phyloP scores from a whole-genome alignment of 1,284 basidiomycete species.

The Earliella scabrosa region DNA sequence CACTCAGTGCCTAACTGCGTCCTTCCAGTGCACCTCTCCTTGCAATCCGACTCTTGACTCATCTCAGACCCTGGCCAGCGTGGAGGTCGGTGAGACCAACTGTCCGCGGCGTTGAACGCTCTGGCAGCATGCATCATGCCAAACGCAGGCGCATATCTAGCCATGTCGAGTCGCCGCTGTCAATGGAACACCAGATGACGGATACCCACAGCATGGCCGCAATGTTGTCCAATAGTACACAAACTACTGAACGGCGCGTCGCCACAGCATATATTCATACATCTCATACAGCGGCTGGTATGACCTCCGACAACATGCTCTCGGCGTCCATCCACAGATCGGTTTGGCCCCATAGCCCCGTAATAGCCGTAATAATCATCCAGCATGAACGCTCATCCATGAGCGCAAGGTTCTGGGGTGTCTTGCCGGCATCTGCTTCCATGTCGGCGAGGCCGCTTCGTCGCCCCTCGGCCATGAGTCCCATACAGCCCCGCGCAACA shows the following conservation, averaged over 20 bases:
- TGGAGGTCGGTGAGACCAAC: too few relatives aligned
- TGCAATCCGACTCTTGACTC: not conserved
- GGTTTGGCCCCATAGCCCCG: constrained; percentile 82
- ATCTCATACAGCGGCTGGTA: not conserved
- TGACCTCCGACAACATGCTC: constrained; percentile 29
- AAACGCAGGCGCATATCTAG: too few relatives aligned
- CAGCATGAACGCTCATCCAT: constrained; percentile 75
- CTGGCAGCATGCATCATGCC: too few relatives aligned
- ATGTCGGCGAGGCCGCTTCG: constrained; percentile 6
- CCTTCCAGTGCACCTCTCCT: not conserved
- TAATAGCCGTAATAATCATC: constrained; percentile 79
- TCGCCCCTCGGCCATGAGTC: constrained; percentile 52
- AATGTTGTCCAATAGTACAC: too few relatives aligned
- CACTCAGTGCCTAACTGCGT: not conserved
- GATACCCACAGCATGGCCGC: too few relatives aligned
- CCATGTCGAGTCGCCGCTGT: too few relatives aligned
- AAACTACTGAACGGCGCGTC: too few relatives aligned
- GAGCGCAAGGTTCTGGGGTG: constrained; percentile 11
- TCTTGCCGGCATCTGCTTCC: constrained; percentile 4
- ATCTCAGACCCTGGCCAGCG: too few relatives aligned
- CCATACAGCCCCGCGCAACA: constrained; percentile 76
- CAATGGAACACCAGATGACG: too few relatives aligned
- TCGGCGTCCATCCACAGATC: constrained; percentile 87
- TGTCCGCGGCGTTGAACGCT: too few relatives aligned
- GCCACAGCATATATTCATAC: not conserved